Evolutionary conservation across 805 yeast species (phyloP).

Genomic region (Saturnispora sekii): DNA sequence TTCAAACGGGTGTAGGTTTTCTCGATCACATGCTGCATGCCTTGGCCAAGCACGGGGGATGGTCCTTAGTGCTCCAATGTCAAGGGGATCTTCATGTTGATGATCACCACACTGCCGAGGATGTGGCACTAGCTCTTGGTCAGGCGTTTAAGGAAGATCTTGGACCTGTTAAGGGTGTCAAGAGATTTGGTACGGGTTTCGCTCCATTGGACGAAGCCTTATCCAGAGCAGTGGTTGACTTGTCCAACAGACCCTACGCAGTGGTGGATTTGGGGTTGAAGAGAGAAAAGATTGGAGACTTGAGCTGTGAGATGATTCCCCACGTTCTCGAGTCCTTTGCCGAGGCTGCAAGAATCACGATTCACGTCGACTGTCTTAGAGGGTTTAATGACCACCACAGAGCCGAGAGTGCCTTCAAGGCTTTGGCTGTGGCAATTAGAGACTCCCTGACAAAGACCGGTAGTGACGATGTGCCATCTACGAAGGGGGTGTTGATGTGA

Average conservation of each 20-base stretch:
- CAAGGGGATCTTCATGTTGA: slow-evolving; percentile 92
- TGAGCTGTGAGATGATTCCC: slow-evolving; percentile 95
- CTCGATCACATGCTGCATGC: slow-evolving; percentile 97
- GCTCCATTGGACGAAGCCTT: slow-evolving; percentile 97
- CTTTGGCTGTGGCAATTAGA: slow-evolving; percentile 83
- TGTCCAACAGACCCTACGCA: slow-evolving; percentile 88
- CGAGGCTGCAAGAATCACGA: slow-evolving; percentile 77
- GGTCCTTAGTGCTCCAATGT: slow-evolving; percentile 87
- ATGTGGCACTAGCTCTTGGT: slow-evolving; percentile 89
- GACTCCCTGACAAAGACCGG: slow-evolving; percentile 82
- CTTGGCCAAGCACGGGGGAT: slow-evolving; percentile 91
- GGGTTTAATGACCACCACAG: slow-evolving; percentile 96
- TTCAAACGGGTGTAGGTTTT: slow-evolving; percentile 91
- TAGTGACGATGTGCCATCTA: slow-evolving; percentile 84
- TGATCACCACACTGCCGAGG: slow-evolving; percentile 96
- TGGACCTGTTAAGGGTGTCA: slow-evolving; percentile 83
- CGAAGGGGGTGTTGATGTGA: slow-evolving; percentile 85
- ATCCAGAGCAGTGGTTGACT: slow-evolving; percentile 90
- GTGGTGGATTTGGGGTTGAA: slow-evolving; percentile 82
- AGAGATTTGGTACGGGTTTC: slow-evolving; percentile 85
- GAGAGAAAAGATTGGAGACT: slow-evolving; percentile 88
- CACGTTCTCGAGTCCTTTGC: slow-evolving; percentile 94
- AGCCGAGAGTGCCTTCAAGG: slow-evolving; percentile 94
- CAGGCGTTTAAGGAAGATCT: slow-evolving; percentile 80
- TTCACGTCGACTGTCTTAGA: slow-evolving; percentile 89